A percentile compares a stretch with the other conserved stretches of the same genome.
Conservation (phyloP, 2,329 filamentous ascomycete species). For the Cercospora sesami region DNA sequence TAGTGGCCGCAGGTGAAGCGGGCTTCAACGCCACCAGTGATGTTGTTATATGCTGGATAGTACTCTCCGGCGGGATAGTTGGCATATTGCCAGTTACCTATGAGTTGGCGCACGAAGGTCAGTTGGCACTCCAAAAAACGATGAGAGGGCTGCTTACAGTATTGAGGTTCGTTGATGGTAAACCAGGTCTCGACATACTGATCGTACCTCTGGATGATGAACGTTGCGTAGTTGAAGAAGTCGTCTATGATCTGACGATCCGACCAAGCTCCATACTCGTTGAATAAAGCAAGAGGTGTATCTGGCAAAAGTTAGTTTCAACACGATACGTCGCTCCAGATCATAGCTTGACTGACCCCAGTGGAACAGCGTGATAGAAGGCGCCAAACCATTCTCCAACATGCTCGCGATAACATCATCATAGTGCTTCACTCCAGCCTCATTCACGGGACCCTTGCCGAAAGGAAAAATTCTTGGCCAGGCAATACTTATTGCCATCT, state of each 20-base stretch:
- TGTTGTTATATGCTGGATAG: slow-evolving; percentile 48
- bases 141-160: not conserved
- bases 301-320: not conserved
- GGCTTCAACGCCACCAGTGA: slow-evolving; percentile 44
- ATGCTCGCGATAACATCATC: slow-evolving; percentile 50
- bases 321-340: no score
- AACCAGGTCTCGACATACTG: slow-evolving; percentile 44
- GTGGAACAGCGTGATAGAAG: slow-evolving; percentile 50
- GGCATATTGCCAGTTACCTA: slow-evolving; percentile 43
- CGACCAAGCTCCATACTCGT: slow-evolving; percentile 45
- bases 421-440: slow-evolving; percentile 50
- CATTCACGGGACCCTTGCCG: slow-evolving; percentile 49
- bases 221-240: slow-evolving; percentile 43
- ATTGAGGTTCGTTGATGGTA: slow-evolving; percentile 45
- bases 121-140: not conserved
- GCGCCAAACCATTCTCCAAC: slow-evolving; percentile 46
- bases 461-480: slow-evolving; percentile 55
- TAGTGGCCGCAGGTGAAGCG: slow-evolving; percentile 39
- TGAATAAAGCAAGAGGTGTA: slow-evolving; percentile 32
- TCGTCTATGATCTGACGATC: slow-evolving; percentile 41
- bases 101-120: not conserved
- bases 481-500: slow-evolving; percentile 48
- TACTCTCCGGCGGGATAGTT: slow-evolving; percentile 42
- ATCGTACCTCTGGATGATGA: slow-evolving; percentile 43
- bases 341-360: slow-evolving; percentile 39